A percentile compares a stretch with the other conserved stretches of the same genome.
Evolutionary conservation across 1,284 basidiomycete genomes (phyloP).

Genomic region (Tilletia caries): DNA sequence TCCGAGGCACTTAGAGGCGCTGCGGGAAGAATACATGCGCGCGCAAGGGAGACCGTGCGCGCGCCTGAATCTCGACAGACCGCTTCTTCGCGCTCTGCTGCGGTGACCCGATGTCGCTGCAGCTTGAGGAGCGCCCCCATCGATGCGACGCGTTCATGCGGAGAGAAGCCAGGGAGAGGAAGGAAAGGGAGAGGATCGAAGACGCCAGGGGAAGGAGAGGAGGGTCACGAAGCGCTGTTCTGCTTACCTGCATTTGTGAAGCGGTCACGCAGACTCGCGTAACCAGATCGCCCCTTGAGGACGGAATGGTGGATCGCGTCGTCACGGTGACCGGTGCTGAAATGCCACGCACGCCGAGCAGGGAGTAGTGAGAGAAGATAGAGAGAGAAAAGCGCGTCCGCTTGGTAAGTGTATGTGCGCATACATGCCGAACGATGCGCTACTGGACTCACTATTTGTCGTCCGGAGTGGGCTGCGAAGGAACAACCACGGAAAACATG

Average conservation of each 20-base stretch:
- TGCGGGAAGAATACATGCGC: no score
- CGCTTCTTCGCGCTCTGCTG: no score
- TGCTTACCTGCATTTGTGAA: slow-evolving; percentile 12
- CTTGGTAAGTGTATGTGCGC: no score
- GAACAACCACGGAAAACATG: not conserved
- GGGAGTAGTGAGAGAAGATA: not conserved
- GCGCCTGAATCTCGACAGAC: no score
- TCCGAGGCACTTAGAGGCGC: no score
- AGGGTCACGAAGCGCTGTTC: not conserved
- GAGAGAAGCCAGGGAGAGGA: not conserved
- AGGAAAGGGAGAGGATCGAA: not conserved
- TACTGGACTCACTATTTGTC: slow-evolving; percentile 4
- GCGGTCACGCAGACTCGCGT: slow-evolving; percentile 13
- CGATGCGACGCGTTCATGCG: no score
- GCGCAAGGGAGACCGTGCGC: no score
- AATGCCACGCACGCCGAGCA: not conserved
- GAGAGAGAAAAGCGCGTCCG: not conserved
- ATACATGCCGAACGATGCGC: not conserved
- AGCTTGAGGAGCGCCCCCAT: no score
- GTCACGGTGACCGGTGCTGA: slow-evolving; percentile 9
- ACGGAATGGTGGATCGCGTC: slow-evolving; percentile 5
- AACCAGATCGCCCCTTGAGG: not conserved
- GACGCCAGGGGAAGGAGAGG: not conserved
- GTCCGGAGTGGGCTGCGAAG: slow-evolving; percentile 5
- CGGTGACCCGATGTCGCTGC: no score